These are phyloP conservation scores for Aspergillus piperis DNA, from an alignment of 2,329 filamentous ascomycete species.

Conservation along the genomic window DNA sequence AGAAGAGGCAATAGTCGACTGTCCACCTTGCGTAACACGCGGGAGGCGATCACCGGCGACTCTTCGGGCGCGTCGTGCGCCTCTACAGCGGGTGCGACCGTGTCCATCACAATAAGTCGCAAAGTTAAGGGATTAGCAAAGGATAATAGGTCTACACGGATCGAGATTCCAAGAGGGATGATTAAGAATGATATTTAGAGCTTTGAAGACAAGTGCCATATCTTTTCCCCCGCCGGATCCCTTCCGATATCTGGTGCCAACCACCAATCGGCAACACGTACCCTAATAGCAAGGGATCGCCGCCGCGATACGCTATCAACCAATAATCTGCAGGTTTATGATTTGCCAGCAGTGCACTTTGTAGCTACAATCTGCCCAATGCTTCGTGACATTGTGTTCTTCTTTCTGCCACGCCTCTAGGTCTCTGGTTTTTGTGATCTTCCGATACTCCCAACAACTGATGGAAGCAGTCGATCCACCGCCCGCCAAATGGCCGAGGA, in stretches of 20 bases:
- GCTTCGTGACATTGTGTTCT: background rate
- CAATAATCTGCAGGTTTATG: background rate
- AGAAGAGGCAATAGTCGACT: slow-evolving; percentile 56
- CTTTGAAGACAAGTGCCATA: background rate
- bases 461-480: slow-evolving; percentile 1
- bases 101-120: background rate
- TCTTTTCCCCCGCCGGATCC: background rate
- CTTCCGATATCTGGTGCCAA: background rate
- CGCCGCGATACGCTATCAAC: background rate
- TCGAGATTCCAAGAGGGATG: too few relatives aligned
- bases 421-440: background rate
- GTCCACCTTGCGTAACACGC: slow-evolving; percentile 59
- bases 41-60: background rate
- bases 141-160: background rate
- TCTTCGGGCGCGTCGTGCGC: background rate
- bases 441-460: background rate
- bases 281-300: background rate
- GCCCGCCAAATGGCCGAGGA: slow-evolving; percentile 8
- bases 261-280: background rate
- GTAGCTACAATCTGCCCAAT: background rate
- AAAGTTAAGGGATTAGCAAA: background rate
- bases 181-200: background rate
- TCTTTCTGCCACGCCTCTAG: too few relatives aligned
- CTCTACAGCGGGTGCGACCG: background rate
- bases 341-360: too few relatives aligned